Percentiles rank a stretch among this genome's conserved stretches.
phyloP scores from a whole-genome alignment of 2,329 filamentous ascomycete genomes.

The Pleomassaria siparia region DNA sequence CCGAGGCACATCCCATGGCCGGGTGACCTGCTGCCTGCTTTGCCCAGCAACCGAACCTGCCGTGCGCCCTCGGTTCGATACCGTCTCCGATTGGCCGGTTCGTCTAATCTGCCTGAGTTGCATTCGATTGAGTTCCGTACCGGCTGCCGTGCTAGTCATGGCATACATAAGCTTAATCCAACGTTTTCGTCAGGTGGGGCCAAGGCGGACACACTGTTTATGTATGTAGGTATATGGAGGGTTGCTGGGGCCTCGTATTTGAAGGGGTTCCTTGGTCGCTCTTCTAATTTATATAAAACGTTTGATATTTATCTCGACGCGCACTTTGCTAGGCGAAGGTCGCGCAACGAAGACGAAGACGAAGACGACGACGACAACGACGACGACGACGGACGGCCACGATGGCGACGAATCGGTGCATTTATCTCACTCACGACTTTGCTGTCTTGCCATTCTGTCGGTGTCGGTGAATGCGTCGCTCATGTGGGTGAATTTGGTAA shows the following conservation, averaged over 20 bases:
- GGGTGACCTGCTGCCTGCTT: no score
- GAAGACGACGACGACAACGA: neutral
- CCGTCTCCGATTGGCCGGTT: neutral
- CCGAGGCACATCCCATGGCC: neutral
- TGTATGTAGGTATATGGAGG: neutral
- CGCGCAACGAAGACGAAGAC: no score
- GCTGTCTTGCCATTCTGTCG: neutral
- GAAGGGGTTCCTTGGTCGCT: neutral
- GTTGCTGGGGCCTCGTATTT: neutral
- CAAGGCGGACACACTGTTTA: neutral
- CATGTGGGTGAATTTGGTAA: conserved; percentile 1
- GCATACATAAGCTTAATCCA: neutral
- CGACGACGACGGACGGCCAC: no score
- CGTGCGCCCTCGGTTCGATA: neutral
- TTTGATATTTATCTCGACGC: neutral
- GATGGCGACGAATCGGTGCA: no score
- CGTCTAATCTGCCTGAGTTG: neutral
- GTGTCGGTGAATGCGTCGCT: neutral
- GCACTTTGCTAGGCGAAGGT: neutral
- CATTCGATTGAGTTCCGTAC: neutral
- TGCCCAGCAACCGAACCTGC: no score
- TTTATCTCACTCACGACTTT: neutral
- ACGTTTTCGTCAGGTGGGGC: neutral
- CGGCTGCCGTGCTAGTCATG: neutral
- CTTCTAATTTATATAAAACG: no score